Evolutionary conservation across 176 grass and related monocot species (phyloP).

Genomic region (Oryza longistaminata): DNA sequence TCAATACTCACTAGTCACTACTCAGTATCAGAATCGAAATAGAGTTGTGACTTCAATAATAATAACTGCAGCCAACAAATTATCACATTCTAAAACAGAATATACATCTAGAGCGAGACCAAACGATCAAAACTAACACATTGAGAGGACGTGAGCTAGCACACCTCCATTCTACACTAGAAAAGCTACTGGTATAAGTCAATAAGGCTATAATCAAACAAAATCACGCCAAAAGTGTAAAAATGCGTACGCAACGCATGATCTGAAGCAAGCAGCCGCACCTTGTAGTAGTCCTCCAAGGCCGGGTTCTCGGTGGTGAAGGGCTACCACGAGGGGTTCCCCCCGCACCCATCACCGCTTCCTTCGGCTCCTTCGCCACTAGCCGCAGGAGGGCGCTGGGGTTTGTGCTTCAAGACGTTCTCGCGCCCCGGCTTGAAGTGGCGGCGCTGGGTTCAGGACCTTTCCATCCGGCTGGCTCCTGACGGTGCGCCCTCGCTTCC

Average conservation of each 20-base stretch:
- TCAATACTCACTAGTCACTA: too few relatives aligned
- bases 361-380: slow-evolving; percentile 23
- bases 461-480: too few relatives aligned
- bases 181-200: too few relatives aligned
- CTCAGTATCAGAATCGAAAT: too few relatives aligned
- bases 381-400: slow-evolving; percentile 37
- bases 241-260: background rate
- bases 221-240: background rate
- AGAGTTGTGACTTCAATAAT: too few relatives aligned
- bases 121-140: too few relatives aligned
- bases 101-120: too few relatives aligned
- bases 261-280: slow-evolving; percentile 22
- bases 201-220: too few relatives aligned
- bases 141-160: too few relatives aligned
- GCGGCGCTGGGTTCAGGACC: slow-evolving; percentile 61
- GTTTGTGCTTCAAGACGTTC: slow-evolving; percentile 86
- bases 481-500: slow-evolving; percentile 69
- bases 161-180: too few relatives aligned
- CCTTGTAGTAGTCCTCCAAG: slow-evolving; percentile 97
- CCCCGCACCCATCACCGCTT: background rate
- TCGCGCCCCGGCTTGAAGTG: slow-evolving; percentile 91
- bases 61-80: too few relatives aligned
- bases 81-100: too few relatives aligned
- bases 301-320: slow-evolving; percentile 78
- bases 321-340: slow-evolving; percentile 68